These are phyloP conservation scores for Davidsoniella eucalypti DNA, from an alignment of 2,329 filamentous ascomycete genomes.

Conservation along the genomic window DNA sequence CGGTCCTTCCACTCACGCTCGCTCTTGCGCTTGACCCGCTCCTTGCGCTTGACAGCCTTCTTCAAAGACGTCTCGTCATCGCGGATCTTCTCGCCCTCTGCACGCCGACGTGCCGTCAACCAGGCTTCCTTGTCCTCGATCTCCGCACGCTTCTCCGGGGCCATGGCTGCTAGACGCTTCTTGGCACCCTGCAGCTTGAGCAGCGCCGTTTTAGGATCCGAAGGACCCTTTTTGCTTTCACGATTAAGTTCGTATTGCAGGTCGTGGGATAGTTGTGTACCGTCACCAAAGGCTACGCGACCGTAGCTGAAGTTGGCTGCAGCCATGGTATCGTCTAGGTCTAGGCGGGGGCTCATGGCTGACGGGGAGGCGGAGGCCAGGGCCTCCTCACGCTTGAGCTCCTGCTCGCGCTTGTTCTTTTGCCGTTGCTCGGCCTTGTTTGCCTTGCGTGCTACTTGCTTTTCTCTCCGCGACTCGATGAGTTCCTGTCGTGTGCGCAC, in stretches of 20 bases:
- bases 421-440: conserved; percentile 75
- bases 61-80: conserved; percentile 79
- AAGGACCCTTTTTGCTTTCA: conserved; percentile 60
- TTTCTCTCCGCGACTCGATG: conserved; percentile 73
- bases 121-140: conserved; percentile 88
- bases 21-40: conserved; percentile 77
- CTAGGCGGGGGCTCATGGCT: conserved; percentile 38
- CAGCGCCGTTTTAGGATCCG: conserved; percentile 75
- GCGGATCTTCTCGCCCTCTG: conserved; percentile 74
- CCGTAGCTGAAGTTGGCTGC: conserved; percentile 63
- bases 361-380: conserved; percentile 45
- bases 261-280: conserved; percentile 59
- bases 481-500: conserved; percentile 80
- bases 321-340: conserved; percentile 26
- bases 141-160: conserved; percentile 65
- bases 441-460: conserved; percentile 70
- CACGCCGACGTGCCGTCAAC: conserved; percentile 77
- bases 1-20: conserved; percentile 74
- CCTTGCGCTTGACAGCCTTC: conserved; percentile 89
- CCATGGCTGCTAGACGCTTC: conserved; percentile 57
- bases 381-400: conserved; percentile 45
- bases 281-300: conserved; percentile 78
- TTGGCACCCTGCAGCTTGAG: conserved; percentile 74
- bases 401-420: conserved; percentile 66
- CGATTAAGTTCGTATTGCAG: conserved; percentile 39